A percentile compares a stretch with the other conserved stretches of the same genome.
Conservation (phyloP, 139 green algal species). For the Yamagishiella unicocca region DNA sequence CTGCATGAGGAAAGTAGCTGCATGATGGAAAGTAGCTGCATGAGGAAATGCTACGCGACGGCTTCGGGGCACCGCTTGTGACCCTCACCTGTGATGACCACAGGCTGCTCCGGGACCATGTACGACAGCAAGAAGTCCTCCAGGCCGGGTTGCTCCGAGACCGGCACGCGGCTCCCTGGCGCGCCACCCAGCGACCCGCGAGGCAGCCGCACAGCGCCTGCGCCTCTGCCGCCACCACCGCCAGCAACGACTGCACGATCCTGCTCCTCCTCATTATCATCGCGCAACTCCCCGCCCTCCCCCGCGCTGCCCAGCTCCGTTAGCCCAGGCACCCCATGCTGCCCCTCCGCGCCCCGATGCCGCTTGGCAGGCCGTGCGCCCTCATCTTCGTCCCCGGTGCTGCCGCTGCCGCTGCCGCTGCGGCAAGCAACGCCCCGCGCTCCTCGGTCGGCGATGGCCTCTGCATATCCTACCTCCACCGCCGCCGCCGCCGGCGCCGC, state of each 20-base stretch:
- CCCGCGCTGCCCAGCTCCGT: no score
- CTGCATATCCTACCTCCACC: no score
- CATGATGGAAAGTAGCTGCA: no score
- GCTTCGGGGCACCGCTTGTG: no score
- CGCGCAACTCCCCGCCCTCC: background rate
- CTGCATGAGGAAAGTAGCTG: no score
- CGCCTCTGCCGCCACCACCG: no score
- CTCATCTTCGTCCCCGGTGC: background rate
- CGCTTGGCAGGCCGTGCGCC: no score
- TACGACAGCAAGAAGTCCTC: conserved; percentile 73
- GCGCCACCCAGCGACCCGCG: conserved; percentile 59
- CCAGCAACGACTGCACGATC: no score
- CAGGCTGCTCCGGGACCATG: conserved; percentile 54
- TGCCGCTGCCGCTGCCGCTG: background rate
- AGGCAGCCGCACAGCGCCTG: conserved; percentile 54
- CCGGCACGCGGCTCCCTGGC: conserved; percentile 12
- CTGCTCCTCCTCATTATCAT: background rate
- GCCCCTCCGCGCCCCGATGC: no score
- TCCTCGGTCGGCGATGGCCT: no score
- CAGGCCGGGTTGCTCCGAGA: conserved; percentile 60
- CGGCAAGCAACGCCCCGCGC: background rate
- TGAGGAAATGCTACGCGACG: no score
- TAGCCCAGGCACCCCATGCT: no score
- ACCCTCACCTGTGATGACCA: conserved; percentile 33
- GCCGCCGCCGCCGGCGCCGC: background rate